These are phyloP conservation scores for Colletotrichum lupini DNA, from an alignment of 2,329 filamentous ascomycete genomes.

Conservation along the genomic window DNA sequence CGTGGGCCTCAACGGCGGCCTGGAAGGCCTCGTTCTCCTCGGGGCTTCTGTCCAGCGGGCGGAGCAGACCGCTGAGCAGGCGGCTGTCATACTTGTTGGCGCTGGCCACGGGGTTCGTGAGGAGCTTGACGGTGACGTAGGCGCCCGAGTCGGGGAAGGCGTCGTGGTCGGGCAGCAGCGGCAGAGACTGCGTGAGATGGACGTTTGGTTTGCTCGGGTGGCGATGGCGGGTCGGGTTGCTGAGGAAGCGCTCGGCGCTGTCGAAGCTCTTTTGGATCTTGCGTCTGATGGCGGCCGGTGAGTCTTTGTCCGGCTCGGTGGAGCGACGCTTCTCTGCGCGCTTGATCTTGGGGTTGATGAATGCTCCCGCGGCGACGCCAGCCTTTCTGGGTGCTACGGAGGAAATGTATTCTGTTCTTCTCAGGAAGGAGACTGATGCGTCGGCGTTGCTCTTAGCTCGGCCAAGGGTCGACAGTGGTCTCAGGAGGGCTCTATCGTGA, in stretches of 20 bases:
- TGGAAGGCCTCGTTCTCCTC: constrained; percentile 65
- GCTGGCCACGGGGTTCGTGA: constrained; percentile 70
- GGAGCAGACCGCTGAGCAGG: constrained; percentile 70
- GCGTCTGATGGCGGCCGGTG: constrained; percentile 73
- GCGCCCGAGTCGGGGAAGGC: constrained; percentile 77
- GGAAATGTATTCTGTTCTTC: constrained; percentile 95
- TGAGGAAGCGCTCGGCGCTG: constrained; percentile 63
- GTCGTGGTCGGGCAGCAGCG: constrained; percentile 73
- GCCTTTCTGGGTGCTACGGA: constrained; percentile 66
- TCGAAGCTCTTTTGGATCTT: constrained; percentile 74
- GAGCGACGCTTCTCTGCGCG: constrained; percentile 59
- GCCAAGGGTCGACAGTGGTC: constrained; percentile 84
- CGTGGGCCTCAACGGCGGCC: constrained; percentile 62
- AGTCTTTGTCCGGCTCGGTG: constrained; percentile 69
- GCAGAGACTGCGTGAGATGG: constrained; percentile 67
- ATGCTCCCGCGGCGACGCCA: constrained; percentile 54
- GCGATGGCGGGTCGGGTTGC: constrained; percentile 63
- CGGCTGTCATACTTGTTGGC: constrained; percentile 67
- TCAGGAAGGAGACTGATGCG: constrained; percentile 89
- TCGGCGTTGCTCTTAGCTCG: constrained; percentile 79
- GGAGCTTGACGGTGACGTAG: constrained; percentile 77
- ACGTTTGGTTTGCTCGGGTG: constrained; percentile 61
- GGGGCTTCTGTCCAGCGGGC: constrained; percentile 66
- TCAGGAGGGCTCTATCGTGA: constrained; percentile 84
- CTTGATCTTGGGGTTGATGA: constrained; percentile 44